Evolutionary conservation across 192 early-diverging fungal genomes (phyloP), one percentile per base, ranked within the genome.

Genomic region (Coemansia sp.): DNA sequence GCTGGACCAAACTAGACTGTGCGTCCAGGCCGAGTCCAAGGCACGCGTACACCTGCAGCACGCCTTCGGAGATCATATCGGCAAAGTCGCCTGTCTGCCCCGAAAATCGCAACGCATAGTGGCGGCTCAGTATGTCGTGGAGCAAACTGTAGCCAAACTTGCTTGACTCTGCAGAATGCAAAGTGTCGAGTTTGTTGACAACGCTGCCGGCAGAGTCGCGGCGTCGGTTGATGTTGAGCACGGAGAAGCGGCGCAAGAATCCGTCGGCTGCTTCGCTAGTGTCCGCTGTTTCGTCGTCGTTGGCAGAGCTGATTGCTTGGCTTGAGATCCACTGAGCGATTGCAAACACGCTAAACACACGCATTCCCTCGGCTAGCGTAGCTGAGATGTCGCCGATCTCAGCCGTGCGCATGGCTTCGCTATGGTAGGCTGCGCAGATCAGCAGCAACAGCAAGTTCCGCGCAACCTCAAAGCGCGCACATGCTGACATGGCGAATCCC

Each of bases 211-310:
- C 71, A 2, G 70, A 64, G 60, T 66, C 77, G 23, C 58, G 56
- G 6, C 63, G 61, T 5, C 58, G 56, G 38, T 67, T 61, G 62
- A 81, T 71, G 52, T 74, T 81, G 48, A 81, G 71, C 53, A 81
- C 78, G 12, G 78, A 74, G 54, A 81, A 81, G 28, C 60, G 66
- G 46, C 69, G 60, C 68, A 81, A 40, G 34, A 81, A 81, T 22
- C 72, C 76, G 38, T 78, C 76, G 17, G 52, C 68, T 0, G 52
- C 60, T 11, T 31, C 51, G 15, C 22, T 42, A 6, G 57, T 62
- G 2, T 69, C 73, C 9, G n/a, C 36, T 0, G 14, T n/a, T 10
- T 19, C 28, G 17, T 66, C 69, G 21, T 51, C 61, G 48, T 66
- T 54, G 54, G 17, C 28, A 2, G 56, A 51, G 56, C 58, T 48